Conservation (phyloP, 2,329 filamentous ascomycete genomes). For the Aspergillus flavus region DNA sequence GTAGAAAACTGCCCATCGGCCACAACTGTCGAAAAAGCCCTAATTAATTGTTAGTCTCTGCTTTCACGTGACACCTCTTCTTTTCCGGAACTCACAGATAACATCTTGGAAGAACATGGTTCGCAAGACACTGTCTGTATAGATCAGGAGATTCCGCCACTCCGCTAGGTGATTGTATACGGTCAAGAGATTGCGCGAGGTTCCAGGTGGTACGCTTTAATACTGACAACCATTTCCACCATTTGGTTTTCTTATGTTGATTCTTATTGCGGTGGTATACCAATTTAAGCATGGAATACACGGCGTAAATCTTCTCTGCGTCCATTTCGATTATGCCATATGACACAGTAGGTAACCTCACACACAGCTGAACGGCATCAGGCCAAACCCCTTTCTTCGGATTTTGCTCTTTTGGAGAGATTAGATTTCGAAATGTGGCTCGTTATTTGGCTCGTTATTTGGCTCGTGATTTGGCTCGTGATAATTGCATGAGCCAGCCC, state of each 20-base stretch:
- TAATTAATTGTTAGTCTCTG: slow-evolving; percentile 17
- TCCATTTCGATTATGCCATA: slow-evolving; percentile 27
- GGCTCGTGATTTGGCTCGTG: not conserved
- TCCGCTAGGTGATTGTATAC: slow-evolving; percentile 23
- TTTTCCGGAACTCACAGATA: slow-evolving; percentile 39
- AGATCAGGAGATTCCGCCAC: slow-evolving; percentile 18
- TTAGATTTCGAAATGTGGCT: not conserved
- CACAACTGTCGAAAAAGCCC: slow-evolving; percentile 67
- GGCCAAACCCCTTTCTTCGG: not conserved
- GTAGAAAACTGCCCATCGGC: slow-evolving; percentile 73
- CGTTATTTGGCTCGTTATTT: not conserved
- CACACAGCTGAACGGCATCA: not conserved
- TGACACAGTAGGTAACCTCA: not conserved
- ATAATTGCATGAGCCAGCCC: not conserved
- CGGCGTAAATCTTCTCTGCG: slow-evolving; percentile 28
- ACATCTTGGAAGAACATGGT: slow-evolving; percentile 42
- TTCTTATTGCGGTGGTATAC: slow-evolving; percentile 86
- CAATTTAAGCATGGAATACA: slow-evolving; percentile 60
- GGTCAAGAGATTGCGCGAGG: slow-evolving; percentile 52
- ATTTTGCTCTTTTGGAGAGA: not conserved
- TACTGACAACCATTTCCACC: slow-evolving; percentile 76
- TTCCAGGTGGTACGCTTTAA: slow-evolving; percentile 68
- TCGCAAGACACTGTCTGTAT: slow-evolving; percentile 36
- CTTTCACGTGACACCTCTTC: not conserved
- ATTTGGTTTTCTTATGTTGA: slow-evolving; percentile 78